Evolutionary conservation across 148 eudicot genomes (phyloP).

Genomic region (Amaranthus hypochondriacus): DNA sequence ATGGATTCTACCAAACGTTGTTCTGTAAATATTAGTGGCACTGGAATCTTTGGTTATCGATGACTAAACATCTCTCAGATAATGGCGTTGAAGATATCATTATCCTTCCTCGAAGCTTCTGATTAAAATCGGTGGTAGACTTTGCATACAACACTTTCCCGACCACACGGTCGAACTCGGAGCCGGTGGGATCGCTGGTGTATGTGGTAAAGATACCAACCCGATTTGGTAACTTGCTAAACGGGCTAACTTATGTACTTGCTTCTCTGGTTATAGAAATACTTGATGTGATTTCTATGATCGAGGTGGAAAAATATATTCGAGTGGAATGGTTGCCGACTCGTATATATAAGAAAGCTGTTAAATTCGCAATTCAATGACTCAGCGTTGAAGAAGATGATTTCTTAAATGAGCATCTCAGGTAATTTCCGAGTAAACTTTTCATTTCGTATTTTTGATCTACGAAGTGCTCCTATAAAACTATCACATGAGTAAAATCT

Average conservation of each 20-base stretch:
- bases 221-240: slow-evolving; percentile 79
- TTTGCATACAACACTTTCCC: slow-evolving; percentile 52
- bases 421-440: slow-evolving; percentile 21
- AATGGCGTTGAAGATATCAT: slow-evolving; percentile 75
- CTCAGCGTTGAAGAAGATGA: not conserved
- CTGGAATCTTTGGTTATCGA: slow-evolving; percentile 84
- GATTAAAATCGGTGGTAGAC: slow-evolving; percentile 67
- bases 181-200: slow-evolving; percentile 94
- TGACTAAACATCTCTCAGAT: slow-evolving; percentile 62
- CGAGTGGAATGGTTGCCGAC: slow-evolving; percentile 68
- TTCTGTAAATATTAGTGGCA: slow-evolving; percentile 75
- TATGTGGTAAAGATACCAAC: slow-evolving; percentile 62
- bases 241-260: slow-evolving; percentile 53
- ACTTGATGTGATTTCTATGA: slow-evolving; percentile 84
- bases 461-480: too few relatives aligned
- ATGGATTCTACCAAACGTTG: slow-evolving; percentile 58
- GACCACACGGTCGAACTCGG: slow-evolving; percentile 82
- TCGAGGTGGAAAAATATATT: slow-evolving; percentile 69
- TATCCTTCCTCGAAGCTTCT: slow-evolving; percentile 57
- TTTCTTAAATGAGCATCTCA: not conserved
- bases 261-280: slow-evolving; percentile 74
- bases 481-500: too few relatives aligned
- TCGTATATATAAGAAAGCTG: slow-evolving; percentile 66
- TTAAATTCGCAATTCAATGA: slow-evolving; percentile 22
- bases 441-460: not conserved